Evolutionary conservation across 2,329 filamentous ascomycete species (phyloP), one percentile per base, ranked within the genome.

Genomic region (Talaromyces marneffei): DNA sequence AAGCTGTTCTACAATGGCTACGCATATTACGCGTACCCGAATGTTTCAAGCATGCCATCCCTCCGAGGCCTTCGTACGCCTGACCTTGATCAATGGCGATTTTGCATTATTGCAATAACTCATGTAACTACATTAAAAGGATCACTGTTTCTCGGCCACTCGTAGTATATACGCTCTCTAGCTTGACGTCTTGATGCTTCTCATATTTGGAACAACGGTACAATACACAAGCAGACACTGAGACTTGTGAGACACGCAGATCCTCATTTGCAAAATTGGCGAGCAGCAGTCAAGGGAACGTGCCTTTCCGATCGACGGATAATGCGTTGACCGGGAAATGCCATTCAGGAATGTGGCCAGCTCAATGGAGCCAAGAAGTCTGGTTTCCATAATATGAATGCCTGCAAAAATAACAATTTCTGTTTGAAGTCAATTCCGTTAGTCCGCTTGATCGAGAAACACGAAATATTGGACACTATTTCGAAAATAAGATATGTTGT

Each of bases 241-340:
- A 33, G 4, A n/a, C 14, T 29, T 7, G 18, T 16, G n/a, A 33
- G n/a, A 31, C 46, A 50, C n/a, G 46, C 46, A 20, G 46, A 31
- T 50, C 46, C 8, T 31, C 27, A 33, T 35, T 23, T 20, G 7
- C 7, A 12, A 48, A n/a, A 14, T 18, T n/a, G 23, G 29, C n/a
- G 2, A 20, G 2, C n/a, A 52, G 29, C 29, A 52, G 27, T 35
- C 4, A 4, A 33, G 33, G n/a, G 27, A 33, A 33, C 29, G n/a
- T 33, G n/a, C 29, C 48, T 23, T 7, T 20, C 14, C 14, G 5
- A 20, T 31, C n/a, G 10, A 25, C 12, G 31, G 31, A 31, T 46
- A 46, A 57, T 57, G 55, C 18, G 56, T 58, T 50, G 56, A 39
- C 42, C 4, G 31, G 56, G 56, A 29, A 50, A 58, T 58, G 20